A percentile compares a stretch with the other conserved stretches of the same genome.
Evolutionary conservation across 1,284 basidiomycete genomes (phyloP).

Genomic region (Cutaneotrichosporon curvatum): DNA sequence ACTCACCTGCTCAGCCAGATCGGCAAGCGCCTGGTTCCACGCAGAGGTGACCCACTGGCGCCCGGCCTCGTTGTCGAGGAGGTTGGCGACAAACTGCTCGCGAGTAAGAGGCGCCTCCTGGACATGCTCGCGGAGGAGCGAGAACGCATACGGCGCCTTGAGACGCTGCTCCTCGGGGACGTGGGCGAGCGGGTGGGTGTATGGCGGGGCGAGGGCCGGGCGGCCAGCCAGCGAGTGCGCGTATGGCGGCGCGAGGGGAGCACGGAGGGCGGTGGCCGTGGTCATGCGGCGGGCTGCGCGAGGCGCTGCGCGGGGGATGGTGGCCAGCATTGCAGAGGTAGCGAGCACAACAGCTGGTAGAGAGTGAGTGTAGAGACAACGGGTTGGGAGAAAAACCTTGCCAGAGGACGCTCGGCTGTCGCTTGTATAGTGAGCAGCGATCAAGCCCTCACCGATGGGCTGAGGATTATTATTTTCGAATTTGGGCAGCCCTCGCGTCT

Average conservation of each 20-base stretch:
- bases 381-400: not conserved
- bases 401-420: not conserved
- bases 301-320: slow-evolving; percentile 11
- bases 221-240: slow-evolving; percentile 7
- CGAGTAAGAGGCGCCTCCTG: not conserved
- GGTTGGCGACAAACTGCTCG: slow-evolving; percentile 8
- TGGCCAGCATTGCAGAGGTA: slow-evolving; percentile 14
- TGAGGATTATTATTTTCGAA: slow-evolving; percentile 1
- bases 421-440: not conserved
- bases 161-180: slow-evolving; percentile 6
- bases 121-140: slow-evolving; percentile 5
- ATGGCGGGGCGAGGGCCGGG: slow-evolving; percentile 13
- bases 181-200: slow-evolving; percentile 11
- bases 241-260: slow-evolving; percentile 17
- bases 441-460: not conserved
- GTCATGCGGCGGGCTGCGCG: slow-evolving; percentile 17
- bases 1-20: slow-evolving; percentile 13
- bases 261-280: slow-evolving; percentile 11
- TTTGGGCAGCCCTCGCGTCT: not conserved
- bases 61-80: slow-evolving; percentile 9
- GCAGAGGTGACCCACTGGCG: slow-evolving; percentile 12
- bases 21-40: slow-evolving; percentile 10
- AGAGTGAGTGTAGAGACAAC: not conserved
- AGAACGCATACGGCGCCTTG: slow-evolving; percentile 14
- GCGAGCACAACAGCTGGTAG: too few relatives aligned